Percentiles rank a stretch among this genome's conserved stretches.
Conservation (phyloP, 192 early-diverging fungal species). For the Rhizophagus sp. region DNA sequence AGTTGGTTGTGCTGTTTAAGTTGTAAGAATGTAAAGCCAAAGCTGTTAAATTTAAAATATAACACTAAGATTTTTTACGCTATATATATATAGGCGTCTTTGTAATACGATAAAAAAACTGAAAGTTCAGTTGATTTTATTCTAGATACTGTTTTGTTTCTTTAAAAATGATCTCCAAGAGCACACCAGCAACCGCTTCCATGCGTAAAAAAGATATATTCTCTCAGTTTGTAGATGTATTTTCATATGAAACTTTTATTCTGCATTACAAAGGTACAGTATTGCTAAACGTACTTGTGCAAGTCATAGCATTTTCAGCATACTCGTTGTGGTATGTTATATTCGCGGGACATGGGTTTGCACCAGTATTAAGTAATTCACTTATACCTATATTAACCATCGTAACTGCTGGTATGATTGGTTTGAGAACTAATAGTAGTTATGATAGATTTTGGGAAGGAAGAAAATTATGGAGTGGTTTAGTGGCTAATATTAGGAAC, state of each 20-base stretch:
- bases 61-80: no score
- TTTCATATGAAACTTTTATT: background rate
- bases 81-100: no score
- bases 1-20: no score
- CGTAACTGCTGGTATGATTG: constrained; percentile 41
- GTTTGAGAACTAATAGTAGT: constrained; percentile 43
- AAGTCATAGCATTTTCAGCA: background rate
- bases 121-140: background rate
- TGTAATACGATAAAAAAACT: no score
- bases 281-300: background rate
- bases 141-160: background rate
- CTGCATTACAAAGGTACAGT: constrained; percentile 5
- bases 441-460: constrained; percentile 49
- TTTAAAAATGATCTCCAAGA: background rate
- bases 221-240: background rate
- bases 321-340: background rate
- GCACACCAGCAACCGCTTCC: background rate
- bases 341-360: background rate
- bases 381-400: constrained; percentile 40
- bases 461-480: constrained; percentile 40
- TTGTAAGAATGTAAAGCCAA: no score
- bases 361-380: background rate
- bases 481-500: constrained; percentile 43
- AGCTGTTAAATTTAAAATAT: no score
- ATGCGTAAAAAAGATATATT: background rate